Percentiles rank a stretch among this genome's conserved stretches.
Evolutionary conservation across 164 flowering plant genomes (phyloP).

Genomic region (Platanus orientalis): DNA sequence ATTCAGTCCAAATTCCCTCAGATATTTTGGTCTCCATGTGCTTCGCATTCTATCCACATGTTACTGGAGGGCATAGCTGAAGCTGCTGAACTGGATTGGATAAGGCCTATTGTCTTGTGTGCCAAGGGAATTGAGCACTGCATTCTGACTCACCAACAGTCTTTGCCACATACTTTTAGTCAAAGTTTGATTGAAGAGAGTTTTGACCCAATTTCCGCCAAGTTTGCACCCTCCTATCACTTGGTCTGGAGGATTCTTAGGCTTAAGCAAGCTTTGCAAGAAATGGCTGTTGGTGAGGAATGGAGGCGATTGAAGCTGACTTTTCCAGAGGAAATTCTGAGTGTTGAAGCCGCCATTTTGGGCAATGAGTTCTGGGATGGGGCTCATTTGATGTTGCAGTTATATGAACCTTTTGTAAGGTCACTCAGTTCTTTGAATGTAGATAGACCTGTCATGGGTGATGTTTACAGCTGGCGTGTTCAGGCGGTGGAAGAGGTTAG

Average conservation of each 20-base stretch:
- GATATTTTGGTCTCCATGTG: conserved; percentile 38
- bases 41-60: conserved; percentile 24
- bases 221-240: conserved; percentile 27
- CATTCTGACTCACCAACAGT: conserved; percentile 14
- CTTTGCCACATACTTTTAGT: conserved; percentile 2
- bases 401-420: conserved; percentile 33
- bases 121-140: conserved; percentile 30
- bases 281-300: conserved; percentile 24
- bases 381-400: conserved; percentile 28
- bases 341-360: conserved; percentile 28
- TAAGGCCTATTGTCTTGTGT: conserved; percentile 25
- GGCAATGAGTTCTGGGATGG: conserved; percentile 34
- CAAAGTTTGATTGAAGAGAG: conserved; percentile 18
- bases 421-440: conserved; percentile 22
- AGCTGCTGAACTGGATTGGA: conserved; percentile 28
- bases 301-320: conserved; percentile 33
- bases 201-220: conserved; percentile 16
- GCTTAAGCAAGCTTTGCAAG: conserved; percentile 31
- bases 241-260: conserved; percentile 21
- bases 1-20: conserved; percentile 27
- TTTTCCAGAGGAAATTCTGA: conserved; percentile 15
- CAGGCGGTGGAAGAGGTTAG: conserved; percentile 29
- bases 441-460: conserved; percentile 33
- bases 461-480: conserved; percentile 27
- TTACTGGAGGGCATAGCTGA: conserved; percentile 37